Base-by-base conservation (phyloP, 371 early-diverging fungal species). In the Rhizomucor pusillus region DNA sequence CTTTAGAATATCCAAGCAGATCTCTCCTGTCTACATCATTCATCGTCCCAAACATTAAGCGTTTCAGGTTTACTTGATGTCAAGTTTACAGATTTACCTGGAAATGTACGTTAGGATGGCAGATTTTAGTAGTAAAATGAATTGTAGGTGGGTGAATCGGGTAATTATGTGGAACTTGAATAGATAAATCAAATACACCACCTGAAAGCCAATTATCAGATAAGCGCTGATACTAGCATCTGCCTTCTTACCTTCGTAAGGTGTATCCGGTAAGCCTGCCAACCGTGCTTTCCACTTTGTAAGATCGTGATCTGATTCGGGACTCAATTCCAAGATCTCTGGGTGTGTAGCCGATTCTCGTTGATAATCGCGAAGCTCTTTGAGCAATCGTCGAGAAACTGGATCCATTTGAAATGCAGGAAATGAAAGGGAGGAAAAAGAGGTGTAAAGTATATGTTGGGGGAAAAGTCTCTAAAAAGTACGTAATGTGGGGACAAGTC, bases 281-380 rank as follows among this genome's bases (percentile, higher is more conserved):
- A 99, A 62, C 45, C 86, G 76, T 4, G 95, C 98, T 36, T 77
- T 77, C 99, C 99, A 99, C 20, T 73, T 69, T 34, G 91, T 77
- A 23, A 99, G 71, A 61, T 94, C 81, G 39, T 90, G 90, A 66
- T 94, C 94, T 34, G 75, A 66, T 23, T 75, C 57, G 18, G 91
- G 91, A 36, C 73, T 60, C 5, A 90, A 71, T 29, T 75, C 64
- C 41, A 73, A 65, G 24, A 90, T 79, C 65, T 85, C 82, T 18
- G 85, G 79, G 47, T 79, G 69, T 13, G 69, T 55, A 12, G 60
- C 60, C 11, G 73, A 62, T 54, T 84, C 82, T 54, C 72, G 71
- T 49, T 79, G 80, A 52, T 72, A 77, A 54, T 83, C 85, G 36
- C 73, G 74, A 19, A 82, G 69, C 52, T 86, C 86, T 63, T 86